Base-by-base conservation (phyloP, 441 rosid genomes). In the Populus hybrid region DNA sequence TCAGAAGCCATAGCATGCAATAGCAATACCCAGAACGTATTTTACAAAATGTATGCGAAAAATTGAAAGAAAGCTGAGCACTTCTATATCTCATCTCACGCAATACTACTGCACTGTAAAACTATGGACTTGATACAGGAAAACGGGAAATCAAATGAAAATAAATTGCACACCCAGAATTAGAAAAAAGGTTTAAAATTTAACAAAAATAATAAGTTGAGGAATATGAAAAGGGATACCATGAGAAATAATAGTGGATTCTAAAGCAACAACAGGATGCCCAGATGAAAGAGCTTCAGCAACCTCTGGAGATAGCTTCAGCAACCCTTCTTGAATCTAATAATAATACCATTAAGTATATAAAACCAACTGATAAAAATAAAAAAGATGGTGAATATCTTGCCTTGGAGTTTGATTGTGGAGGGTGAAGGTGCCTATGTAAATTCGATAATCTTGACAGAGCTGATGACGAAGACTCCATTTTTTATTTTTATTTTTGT, bases 181-280 rank as follows among this genome's bases (percentile, higher is more conserved):
- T 23, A 50, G 9, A 1, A 78, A 11, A 40, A n/a, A n/a, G 28
- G 61, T 50, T 53, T 53, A 69, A 23, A n/a, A 64, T 18, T 21
- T n/a, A 61, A n/a, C 29, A 53, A 40, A 31, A 29, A 18, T 9
- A 35, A 59, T 24, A 28, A 64, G 40, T 9, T 23, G 11, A 26
- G n/a, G 28, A 26, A 9, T 12, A 53, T 7, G 29, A 69, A 56
- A 16, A n/a, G 6, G 26, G 26, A 56, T 75, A 89, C 97, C 98
- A 82, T 94, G 98, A 10, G 97, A 93, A 76, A 94, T 94, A 8
- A 94, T 90, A 73, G 97, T 94, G 79, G 98, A 94, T 79, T 94
- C 98, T n/a, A 94, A 88, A 56, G 98, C 97, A 69, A 94, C 95
- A 78, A 91, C 91, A 12, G 93, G 86, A 0, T 76, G 80, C 29